These are phyloP conservation scores for Cercophora scortea DNA, from an alignment of 495 filamentous ascomycete species.

Conservation along the genomic window DNA sequence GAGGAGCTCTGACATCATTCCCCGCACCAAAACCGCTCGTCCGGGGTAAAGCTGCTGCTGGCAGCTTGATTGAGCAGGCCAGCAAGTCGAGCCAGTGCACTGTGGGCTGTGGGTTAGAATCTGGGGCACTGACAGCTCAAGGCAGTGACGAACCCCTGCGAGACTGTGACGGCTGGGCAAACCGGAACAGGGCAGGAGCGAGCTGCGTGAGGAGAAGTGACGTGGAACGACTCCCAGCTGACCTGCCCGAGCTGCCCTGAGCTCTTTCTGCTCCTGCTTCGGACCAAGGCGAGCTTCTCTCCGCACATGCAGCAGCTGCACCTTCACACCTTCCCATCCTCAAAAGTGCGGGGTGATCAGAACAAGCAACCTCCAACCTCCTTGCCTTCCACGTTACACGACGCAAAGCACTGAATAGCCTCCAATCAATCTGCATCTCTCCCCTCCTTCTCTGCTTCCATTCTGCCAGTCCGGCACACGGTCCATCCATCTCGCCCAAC, in stretches of 20 bases:
- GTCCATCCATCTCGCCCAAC: background rate
- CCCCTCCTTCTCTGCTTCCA: constrained; percentile 15
- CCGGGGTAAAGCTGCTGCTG: background rate
- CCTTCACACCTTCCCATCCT: constrained; percentile 3
- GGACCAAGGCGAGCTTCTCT: background rate
- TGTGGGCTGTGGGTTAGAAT: background rate
- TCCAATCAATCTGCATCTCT: constrained; percentile 23
- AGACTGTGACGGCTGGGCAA: no score
- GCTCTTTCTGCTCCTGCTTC: no score
- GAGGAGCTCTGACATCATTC: constrained; percentile 1
- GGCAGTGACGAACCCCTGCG: no score
- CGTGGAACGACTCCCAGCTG: no score
- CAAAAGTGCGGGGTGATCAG: constrained; percentile 24
- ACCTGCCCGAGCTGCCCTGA: no score
- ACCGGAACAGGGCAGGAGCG: no score
- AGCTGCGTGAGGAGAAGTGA: no score
- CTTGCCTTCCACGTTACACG: background rate
- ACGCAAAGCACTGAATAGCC: background rate
- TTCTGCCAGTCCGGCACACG: background rate
- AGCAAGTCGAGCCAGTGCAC: background rate
- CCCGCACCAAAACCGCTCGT: constrained; percentile 8
- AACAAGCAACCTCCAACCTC: background rate
- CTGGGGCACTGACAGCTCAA: no score
- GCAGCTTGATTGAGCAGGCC: no score
- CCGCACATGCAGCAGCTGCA: constrained; percentile 1